A percentile compares a stretch with the other conserved stretches of the same genome.
phyloP scores from a whole-genome alignment of 441 rosid species.

The Aleurites moluccanus region DNA sequence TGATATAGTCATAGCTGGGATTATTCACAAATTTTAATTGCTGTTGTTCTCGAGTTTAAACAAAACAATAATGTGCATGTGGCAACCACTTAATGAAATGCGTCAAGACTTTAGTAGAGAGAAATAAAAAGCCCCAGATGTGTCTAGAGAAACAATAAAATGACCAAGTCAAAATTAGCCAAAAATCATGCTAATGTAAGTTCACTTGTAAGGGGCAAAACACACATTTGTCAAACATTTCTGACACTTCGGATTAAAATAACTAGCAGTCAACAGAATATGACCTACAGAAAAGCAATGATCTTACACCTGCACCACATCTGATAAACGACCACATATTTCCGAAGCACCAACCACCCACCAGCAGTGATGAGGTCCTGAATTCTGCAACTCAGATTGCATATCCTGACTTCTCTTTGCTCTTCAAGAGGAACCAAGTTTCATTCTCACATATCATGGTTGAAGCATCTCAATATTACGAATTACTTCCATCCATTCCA shows the following conservation, averaged over 20 bases:
- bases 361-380: slow-evolving; percentile 44
- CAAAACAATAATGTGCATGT: neutral
- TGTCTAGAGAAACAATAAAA: neutral
- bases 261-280: slow-evolving; percentile 19
- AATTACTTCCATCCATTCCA: slow-evolving; percentile 20
- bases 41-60: neutral
- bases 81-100: neutral
- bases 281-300: slow-evolving; percentile 38
- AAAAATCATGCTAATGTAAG: neutral
- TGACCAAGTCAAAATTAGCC: neutral
- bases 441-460: slow-evolving; percentile 22
- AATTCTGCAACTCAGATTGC: slow-evolving; percentile 39
- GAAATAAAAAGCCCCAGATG: neutral
- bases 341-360: slow-evolving; percentile 40
- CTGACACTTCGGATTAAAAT: neutral
- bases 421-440: slow-evolving; percentile 29
- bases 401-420: slow-evolving; percentile 30
- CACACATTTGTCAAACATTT: neutral
- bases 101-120: neutral
- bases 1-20: neutral
- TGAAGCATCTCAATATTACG: slow-evolving; percentile 34
- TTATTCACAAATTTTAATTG: neutral
- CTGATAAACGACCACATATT: slow-evolving; percentile 35
- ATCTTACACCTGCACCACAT: slow-evolving; percentile 54
- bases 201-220: neutral